Conservation (phyloP, 1,284 basidiomycete genomes). For the Ceratobasidium papillatum region DNA sequence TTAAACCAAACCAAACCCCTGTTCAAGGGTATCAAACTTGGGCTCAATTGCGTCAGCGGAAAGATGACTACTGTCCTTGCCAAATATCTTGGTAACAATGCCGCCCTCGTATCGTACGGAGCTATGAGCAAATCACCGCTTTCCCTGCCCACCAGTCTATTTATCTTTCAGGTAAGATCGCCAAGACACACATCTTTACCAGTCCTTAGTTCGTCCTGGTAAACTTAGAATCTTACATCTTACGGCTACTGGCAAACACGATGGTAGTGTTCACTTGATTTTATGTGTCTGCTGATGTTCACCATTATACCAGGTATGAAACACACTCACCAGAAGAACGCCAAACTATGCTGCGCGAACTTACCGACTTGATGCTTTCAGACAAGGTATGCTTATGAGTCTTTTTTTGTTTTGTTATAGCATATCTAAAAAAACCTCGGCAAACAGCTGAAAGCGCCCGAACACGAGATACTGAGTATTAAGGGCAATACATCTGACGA, state of each 20-base stretch:
- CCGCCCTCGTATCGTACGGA: constrained; percentile 84
- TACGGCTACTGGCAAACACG: constrained; percentile 80
- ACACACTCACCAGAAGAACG: constrained; percentile 47
- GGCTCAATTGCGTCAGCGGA: constrained; percentile 83
- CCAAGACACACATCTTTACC: too few species aligned
- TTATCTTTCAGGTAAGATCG: constrained; percentile 72
- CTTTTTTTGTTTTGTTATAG: neutral
- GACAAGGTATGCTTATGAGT: constrained; percentile 55
- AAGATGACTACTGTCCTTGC: constrained; percentile 72
- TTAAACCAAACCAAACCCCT: neutral
- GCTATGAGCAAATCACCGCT: constrained; percentile 87
- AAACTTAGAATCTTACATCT: constrained; percentile 61
- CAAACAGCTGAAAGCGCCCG: constrained; percentile 67
- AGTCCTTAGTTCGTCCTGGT: neutral
- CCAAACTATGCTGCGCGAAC: constrained; percentile 50
- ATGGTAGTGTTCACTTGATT: constrained; percentile 57
- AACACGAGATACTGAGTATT: constrained; percentile 71
- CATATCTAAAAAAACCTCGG: neutral
- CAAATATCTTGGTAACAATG: constrained; percentile 66
- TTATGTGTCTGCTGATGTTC: neutral
- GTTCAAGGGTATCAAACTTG: constrained; percentile 63
- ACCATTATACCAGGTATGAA: constrained; percentile 52
- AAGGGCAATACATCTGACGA: constrained; percentile 60
- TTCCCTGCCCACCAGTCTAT: constrained; percentile 75
- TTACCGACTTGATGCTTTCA: constrained; percentile 59